A percentile compares a stretch with the other conserved stretches of the same genome.
Evolutionary conservation across 75 land plant genomes (phyloP).

Genomic region (Larix kaempferi): DNA sequence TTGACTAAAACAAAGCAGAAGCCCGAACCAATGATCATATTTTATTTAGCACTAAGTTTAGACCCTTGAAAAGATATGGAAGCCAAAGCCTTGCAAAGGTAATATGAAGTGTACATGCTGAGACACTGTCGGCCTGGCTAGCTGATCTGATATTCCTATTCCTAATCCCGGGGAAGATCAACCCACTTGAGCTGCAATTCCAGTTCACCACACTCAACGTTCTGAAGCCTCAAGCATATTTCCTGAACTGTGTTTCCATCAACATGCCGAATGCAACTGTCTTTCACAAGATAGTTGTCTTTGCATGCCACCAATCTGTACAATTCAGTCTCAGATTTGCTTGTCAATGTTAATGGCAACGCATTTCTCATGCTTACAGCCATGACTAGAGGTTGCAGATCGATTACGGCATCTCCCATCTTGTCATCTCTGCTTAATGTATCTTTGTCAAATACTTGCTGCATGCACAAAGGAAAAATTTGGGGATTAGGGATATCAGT

Average conservation of each 20-base stretch:
- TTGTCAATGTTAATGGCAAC: no score
- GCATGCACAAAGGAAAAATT: slow-evolving; percentile 2
- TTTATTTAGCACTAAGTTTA: no score
- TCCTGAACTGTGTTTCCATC: slow-evolving; percentile 46
- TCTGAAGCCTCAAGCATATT: slow-evolving; percentile 29
- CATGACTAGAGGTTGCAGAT: slow-evolving; percentile 38
- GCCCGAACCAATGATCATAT: no score
- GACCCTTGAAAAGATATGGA: no score
- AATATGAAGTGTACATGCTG: no score
- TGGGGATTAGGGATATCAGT: neutral
- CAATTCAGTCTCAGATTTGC: slow-evolving; percentile 15
- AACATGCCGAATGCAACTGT: slow-evolving; percentile 28
- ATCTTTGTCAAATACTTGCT: slow-evolving; percentile 59
- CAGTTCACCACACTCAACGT: slow-evolving; percentile 52
- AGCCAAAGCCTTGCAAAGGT: no score
- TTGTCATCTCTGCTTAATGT: slow-evolving; percentile 51
- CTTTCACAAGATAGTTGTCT: slow-evolving; percentile 43
- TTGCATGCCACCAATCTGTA: slow-evolving; percentile 26
- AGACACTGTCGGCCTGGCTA: no score
- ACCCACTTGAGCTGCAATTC: slow-evolving; percentile 46
- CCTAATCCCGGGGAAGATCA: neutral
- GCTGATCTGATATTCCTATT: no score
- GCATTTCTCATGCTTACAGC: slow-evolving; percentile 20
- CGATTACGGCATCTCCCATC: slow-evolving; percentile 62
- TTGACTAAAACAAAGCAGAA: no score